These are phyloP conservation scores for Schoenoplectus triqueter DNA, from an alignment of 202 grass and related monocot genomes.

Conservation along the genomic window DNA sequence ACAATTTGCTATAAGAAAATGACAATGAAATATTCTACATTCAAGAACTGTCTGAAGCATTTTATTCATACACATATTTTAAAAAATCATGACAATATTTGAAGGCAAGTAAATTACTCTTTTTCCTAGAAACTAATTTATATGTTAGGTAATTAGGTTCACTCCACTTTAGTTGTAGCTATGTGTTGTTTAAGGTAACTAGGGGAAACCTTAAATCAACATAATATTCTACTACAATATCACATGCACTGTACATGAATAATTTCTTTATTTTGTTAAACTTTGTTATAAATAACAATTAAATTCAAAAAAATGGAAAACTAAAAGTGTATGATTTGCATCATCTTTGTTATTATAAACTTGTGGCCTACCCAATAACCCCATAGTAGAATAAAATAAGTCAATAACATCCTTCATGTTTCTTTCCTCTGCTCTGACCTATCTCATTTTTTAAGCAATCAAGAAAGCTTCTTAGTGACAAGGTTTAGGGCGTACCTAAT, in stretches of 20 bases:
- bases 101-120: neutral
- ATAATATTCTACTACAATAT: neutral
- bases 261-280: neutral
- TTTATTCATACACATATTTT: neutral
- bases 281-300: neutral
- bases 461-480: slow-evolving; percentile 30
- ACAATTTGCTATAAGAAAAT: neutral
- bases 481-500: slow-evolving; percentile 21
- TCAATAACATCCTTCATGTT: slow-evolving; percentile 22
- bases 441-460: slow-evolving; percentile 31
- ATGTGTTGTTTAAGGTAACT: neutral
- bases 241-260: neutral
- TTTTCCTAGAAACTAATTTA: neutral
- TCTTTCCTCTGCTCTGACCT: neutral
- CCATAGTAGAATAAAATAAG: neutral
- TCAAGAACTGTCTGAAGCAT: neutral
- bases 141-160: neutral
- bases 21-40: slow-evolving; percentile 9
- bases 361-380: slow-evolving; percentile 9
- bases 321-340: no score
- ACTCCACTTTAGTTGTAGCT: neutral
- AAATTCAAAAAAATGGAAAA: neutral
- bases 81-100: slow-evolving; percentile 12
- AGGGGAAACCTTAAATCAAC: neutral
- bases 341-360: neutral